Conservation (phyloP, 768 basidiomycete genomes). For the Mycena epipterygia region DNA sequence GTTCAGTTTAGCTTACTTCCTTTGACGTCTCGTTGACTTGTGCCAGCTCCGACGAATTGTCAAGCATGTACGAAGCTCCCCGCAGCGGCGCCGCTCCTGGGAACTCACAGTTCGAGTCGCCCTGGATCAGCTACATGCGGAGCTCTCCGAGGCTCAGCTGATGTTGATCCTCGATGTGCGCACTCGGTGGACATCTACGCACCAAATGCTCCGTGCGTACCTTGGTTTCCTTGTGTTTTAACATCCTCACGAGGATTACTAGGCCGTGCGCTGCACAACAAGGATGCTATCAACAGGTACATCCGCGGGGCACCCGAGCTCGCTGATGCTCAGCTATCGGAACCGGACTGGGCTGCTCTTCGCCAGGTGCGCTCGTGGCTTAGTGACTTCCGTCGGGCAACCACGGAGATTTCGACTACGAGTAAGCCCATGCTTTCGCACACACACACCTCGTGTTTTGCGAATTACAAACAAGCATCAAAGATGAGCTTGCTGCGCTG, state of each 20-base stretch:
- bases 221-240: not conserved
- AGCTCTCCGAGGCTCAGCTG: not conserved
- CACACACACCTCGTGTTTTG: slow-evolving; percentile 35
- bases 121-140: not conserved
- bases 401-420: slow-evolving; percentile 35
- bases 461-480: slow-evolving; percentile 22
- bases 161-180: slow-evolving; percentile 36
- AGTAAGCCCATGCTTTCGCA: slow-evolving; percentile 34
- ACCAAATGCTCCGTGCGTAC: slow-evolving; percentile 31
- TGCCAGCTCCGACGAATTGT: slow-evolving; percentile 29
- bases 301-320: not conserved
- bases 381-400: slow-evolving; percentile 19
- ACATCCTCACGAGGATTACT: not conserved
- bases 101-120: slow-evolving; percentile 15
- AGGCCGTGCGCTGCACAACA: slow-evolving; percentile 6
- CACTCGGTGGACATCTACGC: slow-evolving; percentile 37
- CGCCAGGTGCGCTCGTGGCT: slow-evolving; percentile 22
- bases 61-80: slow-evolving; percentile 27
- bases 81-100: slow-evolving; percentile 34
- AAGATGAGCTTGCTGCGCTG: slow-evolving; percentile 14
- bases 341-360: slow-evolving; percentile 17
- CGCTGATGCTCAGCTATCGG: not conserved
- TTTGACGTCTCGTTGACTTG: not conserved
- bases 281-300: not conserved
- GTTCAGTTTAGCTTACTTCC: not conserved